phyloP scores from a whole-genome alignment of 805 yeast genomes.

The Komagataella pseudopastoris region DNA sequence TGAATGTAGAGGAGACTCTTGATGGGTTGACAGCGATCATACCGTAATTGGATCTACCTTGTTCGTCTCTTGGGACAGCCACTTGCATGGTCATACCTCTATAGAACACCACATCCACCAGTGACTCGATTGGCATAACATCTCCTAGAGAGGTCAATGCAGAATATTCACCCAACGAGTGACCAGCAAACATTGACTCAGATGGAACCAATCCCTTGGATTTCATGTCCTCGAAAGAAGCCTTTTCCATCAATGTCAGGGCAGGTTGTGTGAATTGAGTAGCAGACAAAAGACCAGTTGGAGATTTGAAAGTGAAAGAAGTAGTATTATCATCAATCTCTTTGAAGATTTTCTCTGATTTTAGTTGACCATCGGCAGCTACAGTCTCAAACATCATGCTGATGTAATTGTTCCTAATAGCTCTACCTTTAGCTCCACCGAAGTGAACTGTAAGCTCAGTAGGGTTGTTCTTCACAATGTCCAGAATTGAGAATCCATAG shows the following conservation, averaged over 20 bases:
- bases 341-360: conserved; percentile 92
- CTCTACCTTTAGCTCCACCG: conserved; percentile 96
- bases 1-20: conserved; percentile 77
- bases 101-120: conserved; percentile 96
- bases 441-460: conserved; percentile 90
- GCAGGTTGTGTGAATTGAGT: conserved; percentile 99
- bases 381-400: conserved; percentile 97
- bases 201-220: conserved; percentile 90
- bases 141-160: conserved; percentile 95
- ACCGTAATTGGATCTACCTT: conserved; percentile 96
- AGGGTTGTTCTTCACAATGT: conserved; percentile 93
- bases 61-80: conserved; percentile 94
- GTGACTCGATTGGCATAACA: conserved; percentile 95
- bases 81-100: conserved; percentile 99
- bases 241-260: conserved; percentile 97
- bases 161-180: conserved; percentile 97
- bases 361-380: conserved; percentile 68
- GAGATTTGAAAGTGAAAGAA: conserved; percentile 80
- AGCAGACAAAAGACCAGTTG: conserved; percentile 90
- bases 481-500: conserved; percentile 94
- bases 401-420: conserved; percentile 86
- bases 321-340: conserved; percentile 71
- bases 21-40: conserved; percentile 98
- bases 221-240: conserved; percentile 95
- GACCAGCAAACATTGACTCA: conserved; percentile 95